Percentiles rank a stretch among this genome's conserved stretches.
Evolutionary conservation across 345 rosid species (phyloP).

Genomic region (Syzygium aromaticum): DNA sequence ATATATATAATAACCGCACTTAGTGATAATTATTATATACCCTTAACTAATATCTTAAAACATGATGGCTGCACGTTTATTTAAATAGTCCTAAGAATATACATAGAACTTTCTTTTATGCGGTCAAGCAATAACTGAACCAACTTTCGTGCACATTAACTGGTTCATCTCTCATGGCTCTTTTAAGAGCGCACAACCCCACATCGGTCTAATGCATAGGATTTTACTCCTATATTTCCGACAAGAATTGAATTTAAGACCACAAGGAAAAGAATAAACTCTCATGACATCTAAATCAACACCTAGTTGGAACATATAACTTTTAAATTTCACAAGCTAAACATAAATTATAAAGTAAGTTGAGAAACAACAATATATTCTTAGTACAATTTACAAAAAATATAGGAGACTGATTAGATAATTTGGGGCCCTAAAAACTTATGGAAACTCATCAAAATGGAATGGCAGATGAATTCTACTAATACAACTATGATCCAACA

Average conservation of each 20-base stretch:
- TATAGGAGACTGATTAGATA: neutral
- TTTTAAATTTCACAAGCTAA: neutral
- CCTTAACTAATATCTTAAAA: neutral
- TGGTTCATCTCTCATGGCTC: neutral
- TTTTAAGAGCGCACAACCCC: neutral
- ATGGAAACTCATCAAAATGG: neutral
- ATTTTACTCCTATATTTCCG: neutral
- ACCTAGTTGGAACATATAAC: neutral
- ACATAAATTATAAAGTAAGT: neutral
- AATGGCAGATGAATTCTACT: neutral
- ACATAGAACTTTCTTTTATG: neutral
- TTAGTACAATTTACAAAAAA: no score
- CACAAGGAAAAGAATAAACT: neutral
- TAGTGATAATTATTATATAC: neutral
- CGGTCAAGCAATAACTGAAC: neutral
- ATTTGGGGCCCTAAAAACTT: neutral
- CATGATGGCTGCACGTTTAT: neutral
- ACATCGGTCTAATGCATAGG: neutral
- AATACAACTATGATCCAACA: neutral
- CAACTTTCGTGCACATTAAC: no score
- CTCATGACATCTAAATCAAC: neutral
- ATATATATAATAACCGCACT: fast-evolving
- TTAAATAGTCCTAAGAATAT: neutral
- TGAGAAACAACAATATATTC: neutral
- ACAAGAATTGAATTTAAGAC: neutral